Evolutionary conservation across 257 asterid species (phyloP).

Genomic region (Rauvolfia tetraphylla): DNA sequence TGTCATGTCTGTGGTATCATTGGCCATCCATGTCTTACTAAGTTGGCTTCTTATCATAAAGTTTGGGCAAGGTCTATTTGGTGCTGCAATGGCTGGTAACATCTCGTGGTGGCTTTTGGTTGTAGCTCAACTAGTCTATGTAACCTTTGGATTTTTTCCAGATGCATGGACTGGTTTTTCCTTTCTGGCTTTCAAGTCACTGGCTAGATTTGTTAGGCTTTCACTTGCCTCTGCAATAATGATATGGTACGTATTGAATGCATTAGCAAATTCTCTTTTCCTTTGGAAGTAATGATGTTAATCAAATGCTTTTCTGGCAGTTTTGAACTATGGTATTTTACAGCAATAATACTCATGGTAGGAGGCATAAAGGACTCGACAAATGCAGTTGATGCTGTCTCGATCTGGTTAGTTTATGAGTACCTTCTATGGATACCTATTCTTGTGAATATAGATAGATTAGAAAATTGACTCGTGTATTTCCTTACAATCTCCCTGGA

Average conservation of each 20-base stretch:
- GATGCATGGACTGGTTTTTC: neutral
- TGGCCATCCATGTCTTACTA: neutral
- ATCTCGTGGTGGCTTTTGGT: neutral
- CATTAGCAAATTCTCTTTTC: too few relatives aligned
- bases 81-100: neutral
- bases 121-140: neutral
- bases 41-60: neutral
- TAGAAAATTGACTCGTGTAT: too few relatives aligned
- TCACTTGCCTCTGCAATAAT: neutral
- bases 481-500: neutral
- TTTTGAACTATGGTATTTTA: neutral
- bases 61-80: neutral
- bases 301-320: neutral
- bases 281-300: too few relatives aligned
- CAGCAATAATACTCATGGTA: neutral
- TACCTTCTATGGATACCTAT: too few relatives aligned
- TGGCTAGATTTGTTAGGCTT: neutral
- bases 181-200: neutral
- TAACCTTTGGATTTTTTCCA: neutral
- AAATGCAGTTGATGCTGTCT: neutral
- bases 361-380: neutral
- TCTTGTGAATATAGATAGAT: too few relatives aligned
- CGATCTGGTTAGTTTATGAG: neutral
- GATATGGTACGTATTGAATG: neutral
- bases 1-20: too few relatives aligned